A percentile compares a stretch with the other conserved stretches of the same genome.
phyloP scores from a whole-genome alignment of 2,329 filamentous ascomycete genomes.

The Aspergillus bombycis region DNA sequence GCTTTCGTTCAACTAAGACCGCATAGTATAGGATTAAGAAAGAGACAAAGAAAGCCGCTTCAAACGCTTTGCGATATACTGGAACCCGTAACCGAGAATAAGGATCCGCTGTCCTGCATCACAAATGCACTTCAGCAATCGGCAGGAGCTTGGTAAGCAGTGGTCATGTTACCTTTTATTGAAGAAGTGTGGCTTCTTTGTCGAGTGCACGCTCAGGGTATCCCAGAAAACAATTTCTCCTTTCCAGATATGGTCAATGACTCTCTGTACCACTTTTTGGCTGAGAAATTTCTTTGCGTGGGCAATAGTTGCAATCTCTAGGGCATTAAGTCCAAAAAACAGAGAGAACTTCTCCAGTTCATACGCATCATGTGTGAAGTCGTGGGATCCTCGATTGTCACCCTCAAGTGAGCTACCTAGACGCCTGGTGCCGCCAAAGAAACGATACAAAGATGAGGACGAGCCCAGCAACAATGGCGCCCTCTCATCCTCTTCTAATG shows the following conservation, averaged over 20 bases:
- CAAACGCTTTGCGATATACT: conserved; percentile 81
- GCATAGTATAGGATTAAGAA: conserved; percentile 82
- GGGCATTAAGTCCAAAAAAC: conserved; percentile 79
- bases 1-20: conserved; percentile 76
- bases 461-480: conserved; percentile 35
- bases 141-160: background rate
- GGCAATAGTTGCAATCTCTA: conserved; percentile 82
- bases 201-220: conserved; percentile 69
- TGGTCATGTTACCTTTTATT: conserved; percentile 53
- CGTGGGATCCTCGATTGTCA: conserved; percentile 48
- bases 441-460: conserved; percentile 25
- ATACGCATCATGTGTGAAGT: conserved; percentile 50
- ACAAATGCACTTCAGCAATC: conserved; percentile 5
- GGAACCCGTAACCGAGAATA: conserved; percentile 79
- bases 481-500: conserved; percentile 25
- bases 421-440: conserved; percentile 43
- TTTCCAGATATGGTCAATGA: conserved; percentile 82
- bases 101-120: conserved; percentile 64
- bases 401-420: conserved; percentile 42
- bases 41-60: conserved; percentile 76
- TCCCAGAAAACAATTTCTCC: conserved; percentile 90
- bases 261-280: conserved; percentile 78
- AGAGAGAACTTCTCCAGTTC: conserved; percentile 66
- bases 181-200: conserved; percentile 77
- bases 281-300: conserved; percentile 83